Evolutionary conservation across 2,329 filamentous ascomycete species (phyloP).

Genomic region (Emmonsiellopsis sp.): DNA sequence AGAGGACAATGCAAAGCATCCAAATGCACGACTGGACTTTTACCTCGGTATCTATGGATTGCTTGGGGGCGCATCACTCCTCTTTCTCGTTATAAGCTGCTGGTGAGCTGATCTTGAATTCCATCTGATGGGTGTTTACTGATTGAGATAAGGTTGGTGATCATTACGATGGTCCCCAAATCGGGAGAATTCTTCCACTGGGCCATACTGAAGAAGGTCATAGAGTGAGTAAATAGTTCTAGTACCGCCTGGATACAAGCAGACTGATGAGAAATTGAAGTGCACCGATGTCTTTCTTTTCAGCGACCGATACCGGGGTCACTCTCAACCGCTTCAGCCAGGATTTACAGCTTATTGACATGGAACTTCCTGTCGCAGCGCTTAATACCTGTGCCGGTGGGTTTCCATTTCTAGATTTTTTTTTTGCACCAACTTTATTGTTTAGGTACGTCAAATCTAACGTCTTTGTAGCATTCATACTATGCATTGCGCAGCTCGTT

Average conservation of each 20-base stretch:
- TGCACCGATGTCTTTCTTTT: constrained; percentile 36
- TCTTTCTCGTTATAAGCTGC: constrained; percentile 26
- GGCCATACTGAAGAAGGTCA: constrained; percentile 38
- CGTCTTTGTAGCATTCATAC: constrained; percentile 16
- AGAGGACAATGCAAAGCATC: constrained; percentile 24
- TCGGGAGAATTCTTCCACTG: constrained; percentile 43
- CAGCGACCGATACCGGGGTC: constrained; percentile 30
- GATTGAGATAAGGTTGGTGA: constrained; percentile 31
- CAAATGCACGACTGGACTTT: constrained; percentile 24
- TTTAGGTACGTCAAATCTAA: constrained; percentile 23
- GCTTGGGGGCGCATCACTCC: constrained; percentile 28
- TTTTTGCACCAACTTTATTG: background rate
- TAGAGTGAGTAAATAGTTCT: constrained; percentile 26
- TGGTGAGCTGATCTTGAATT: constrained; percentile 18
- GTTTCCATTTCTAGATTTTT: background rate
- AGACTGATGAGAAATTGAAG: constrained; percentile 11
- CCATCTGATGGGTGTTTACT: constrained; percentile 2
- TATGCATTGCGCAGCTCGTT: constrained; percentile 27
- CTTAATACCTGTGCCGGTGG: constrained; percentile 31
- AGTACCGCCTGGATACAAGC: constrained; percentile 10
- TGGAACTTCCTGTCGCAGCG: constrained; percentile 32
- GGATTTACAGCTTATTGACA: constrained; percentile 35
- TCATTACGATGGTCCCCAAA: constrained; percentile 45
- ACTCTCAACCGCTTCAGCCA: constrained; percentile 38
- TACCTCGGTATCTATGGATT: constrained; percentile 32